Evolutionary conservation across 306 rosid genomes (phyloP).

Genomic region (Begonia fuchsioides): DNA sequence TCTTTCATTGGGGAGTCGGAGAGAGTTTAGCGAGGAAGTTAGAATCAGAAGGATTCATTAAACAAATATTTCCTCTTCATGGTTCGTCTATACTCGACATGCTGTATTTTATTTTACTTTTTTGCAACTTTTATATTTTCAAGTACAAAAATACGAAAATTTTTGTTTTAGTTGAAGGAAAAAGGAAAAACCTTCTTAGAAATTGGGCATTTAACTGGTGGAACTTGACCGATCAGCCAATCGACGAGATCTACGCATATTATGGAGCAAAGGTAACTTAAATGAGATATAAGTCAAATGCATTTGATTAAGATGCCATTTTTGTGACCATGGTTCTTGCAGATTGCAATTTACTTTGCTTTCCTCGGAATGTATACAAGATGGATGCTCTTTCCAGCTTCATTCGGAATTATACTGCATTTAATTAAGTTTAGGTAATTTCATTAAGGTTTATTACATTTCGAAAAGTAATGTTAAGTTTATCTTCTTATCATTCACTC

Average conservation of each 20-base stretch:
- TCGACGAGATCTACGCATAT: conserved; percentile 75
- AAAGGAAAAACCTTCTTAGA: conserved; percentile 64
- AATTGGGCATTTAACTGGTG: conserved; percentile 86
- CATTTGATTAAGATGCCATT: conserved; percentile 1
- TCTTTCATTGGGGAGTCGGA: conserved; percentile 54
- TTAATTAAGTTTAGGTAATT: conserved; percentile 60
- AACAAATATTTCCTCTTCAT: conserved; percentile 84
- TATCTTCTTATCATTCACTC: no score
- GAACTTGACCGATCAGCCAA: conserved; percentile 71
- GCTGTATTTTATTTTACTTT: conserved; percentile 13
- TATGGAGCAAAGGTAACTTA: conserved; percentile 71
- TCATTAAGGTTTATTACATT: conserved; percentile 3
- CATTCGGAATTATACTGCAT: conserved; percentile 62
- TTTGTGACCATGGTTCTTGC: conserved; percentile 18
- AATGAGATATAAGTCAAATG: conserved; percentile 6
- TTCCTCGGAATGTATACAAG: conserved; percentile 92
- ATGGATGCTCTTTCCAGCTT: conserved; percentile 83
- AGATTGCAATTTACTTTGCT: conserved; percentile 91
- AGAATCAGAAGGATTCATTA: conserved; percentile 53
- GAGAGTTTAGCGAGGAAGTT: conserved; percentile 58
- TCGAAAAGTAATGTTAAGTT: no score
- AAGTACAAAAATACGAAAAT: conserved; percentile 15
- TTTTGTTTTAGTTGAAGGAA: conserved; percentile 59
- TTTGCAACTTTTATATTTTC: conserved; percentile 10
- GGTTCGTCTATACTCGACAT: conserved; percentile 29